Evolutionary conservation across 345 rosid genomes (phyloP).

Genomic region (Clausena lansium): DNA sequence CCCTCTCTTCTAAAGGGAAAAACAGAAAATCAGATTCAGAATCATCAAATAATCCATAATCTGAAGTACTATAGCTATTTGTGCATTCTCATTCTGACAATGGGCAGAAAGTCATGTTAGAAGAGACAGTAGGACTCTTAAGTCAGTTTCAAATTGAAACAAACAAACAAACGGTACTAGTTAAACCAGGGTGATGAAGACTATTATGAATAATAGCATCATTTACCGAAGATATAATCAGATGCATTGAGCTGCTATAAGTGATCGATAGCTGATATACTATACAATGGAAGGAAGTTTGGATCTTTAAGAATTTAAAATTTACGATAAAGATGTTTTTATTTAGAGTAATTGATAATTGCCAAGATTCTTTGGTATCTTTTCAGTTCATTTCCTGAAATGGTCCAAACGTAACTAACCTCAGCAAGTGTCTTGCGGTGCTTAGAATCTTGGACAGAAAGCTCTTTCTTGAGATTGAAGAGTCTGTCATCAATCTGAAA

Average conservation of each 20-base stretch:
- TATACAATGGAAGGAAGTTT: background rate
- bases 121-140: background rate
- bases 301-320: constrained; percentile 3
- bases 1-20: too few relatives aligned
- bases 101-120: background rate
- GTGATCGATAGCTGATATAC: background rate
- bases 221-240: background rate
- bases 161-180: background rate
- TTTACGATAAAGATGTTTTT: background rate
- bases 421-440: constrained; percentile 93
- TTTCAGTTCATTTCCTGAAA: background rate
- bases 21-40: constrained; percentile 10
- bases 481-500: constrained; percentile 88
- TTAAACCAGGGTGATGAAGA: background rate
- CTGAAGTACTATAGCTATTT: background rate
- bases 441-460: constrained; percentile 84
- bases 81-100: background rate
- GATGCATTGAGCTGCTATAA: background rate
- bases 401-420: constrained; percentile 43
- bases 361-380: background rate
- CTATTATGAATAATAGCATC: background rate
- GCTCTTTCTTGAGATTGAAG: constrained; percentile 83
- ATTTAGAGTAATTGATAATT: background rate
- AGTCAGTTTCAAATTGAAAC: background rate
- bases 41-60: constrained; percentile 5